Conservation (phyloP, 805 yeast genomes). For the Wickerhamiella kazuoi region DNA sequence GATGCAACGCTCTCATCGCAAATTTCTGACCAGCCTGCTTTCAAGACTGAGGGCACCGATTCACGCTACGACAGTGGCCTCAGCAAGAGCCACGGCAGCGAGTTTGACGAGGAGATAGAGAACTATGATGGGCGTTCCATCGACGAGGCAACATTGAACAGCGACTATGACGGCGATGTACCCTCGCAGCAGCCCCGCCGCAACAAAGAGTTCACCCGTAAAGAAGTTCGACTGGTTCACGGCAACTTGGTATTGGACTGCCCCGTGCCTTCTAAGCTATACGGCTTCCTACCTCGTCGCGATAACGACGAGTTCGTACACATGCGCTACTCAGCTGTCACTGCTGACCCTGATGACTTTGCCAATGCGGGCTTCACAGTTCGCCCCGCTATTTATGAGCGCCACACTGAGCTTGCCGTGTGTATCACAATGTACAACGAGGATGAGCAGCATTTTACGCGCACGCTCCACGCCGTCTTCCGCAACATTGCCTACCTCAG, state of each 20-base stretch:
- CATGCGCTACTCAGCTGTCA: conserved; percentile 95
- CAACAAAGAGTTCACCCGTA: conserved; percentile 49
- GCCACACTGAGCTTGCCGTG: conserved; percentile 82
- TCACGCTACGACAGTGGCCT: conserved; percentile 2
- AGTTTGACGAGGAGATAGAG: conserved; percentile 4
- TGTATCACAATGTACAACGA: conserved; percentile 97
- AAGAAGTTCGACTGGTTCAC: conserved; percentile 55
- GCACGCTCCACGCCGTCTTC: conserved; percentile 91
- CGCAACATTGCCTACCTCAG: conserved; percentile 78
- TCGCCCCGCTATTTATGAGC: conserved; percentile 66
- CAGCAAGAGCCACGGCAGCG: conserved; percentile 1
- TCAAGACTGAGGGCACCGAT: conserved; percentile 7
- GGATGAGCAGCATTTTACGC: conserved; percentile 71
- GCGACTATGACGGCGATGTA: conserved; percentile 5
- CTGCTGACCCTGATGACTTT: conserved; percentile 81
- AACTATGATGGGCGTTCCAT: conserved; percentile 7
- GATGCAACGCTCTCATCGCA: conserved; percentile 3
- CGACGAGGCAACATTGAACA: conserved; percentile 4
- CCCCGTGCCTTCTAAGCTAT: conserved; percentile 80
- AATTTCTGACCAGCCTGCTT: no score
- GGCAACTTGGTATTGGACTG: conserved; percentile 84
- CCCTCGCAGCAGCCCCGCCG: conserved; percentile 33
- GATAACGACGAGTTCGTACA: conserved; percentile 86
- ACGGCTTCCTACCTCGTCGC: conserved; percentile 67
- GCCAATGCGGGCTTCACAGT: conserved; percentile 64